Evolutionary conservation across 345 rosid genomes (phyloP).

Genomic region (Eucalyptus victrix): DNA sequence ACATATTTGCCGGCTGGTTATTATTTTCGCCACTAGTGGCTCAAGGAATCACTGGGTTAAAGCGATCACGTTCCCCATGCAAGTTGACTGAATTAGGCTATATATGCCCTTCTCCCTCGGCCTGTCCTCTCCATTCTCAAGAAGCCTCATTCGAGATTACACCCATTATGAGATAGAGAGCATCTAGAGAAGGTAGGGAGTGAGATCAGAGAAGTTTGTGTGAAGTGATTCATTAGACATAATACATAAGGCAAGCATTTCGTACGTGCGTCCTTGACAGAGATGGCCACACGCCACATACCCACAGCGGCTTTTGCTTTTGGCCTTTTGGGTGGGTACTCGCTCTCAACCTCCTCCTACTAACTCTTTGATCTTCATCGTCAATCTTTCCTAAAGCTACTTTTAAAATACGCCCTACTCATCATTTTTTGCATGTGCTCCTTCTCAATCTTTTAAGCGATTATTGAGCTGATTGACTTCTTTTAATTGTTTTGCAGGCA

Average conservation of each 20-base stretch:
- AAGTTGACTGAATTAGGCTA: neutral
- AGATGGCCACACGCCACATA: slow-evolving; percentile 20
- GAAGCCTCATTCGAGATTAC: neutral
- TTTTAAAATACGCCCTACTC: neutral
- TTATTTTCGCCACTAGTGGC: no score
- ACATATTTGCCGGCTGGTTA: no score
- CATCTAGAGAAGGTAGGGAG: slow-evolving; percentile 17
- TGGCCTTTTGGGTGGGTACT: slow-evolving; percentile 53
- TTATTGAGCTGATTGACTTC: neutral
- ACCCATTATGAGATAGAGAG: neutral
- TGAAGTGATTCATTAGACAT: neutral
- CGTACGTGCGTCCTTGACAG: neutral
- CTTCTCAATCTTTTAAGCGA: neutral
- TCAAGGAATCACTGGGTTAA: no score
- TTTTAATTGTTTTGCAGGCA: slow-evolving; percentile 25
- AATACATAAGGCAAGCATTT: neutral
- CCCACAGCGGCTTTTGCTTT: slow-evolving; percentile 28
- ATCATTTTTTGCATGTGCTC: neutral
- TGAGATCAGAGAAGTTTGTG: neutral
- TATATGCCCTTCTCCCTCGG: neutral
- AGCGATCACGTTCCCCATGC: neutral
- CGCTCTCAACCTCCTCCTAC: neutral
- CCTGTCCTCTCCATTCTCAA: neutral
- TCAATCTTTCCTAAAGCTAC: neutral
- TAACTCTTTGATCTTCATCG: neutral